These are phyloP conservation scores for Fusarium bactridioides DNA, from an alignment of 2,329 filamentous ascomycete genomes.

Conservation along the genomic window DNA sequence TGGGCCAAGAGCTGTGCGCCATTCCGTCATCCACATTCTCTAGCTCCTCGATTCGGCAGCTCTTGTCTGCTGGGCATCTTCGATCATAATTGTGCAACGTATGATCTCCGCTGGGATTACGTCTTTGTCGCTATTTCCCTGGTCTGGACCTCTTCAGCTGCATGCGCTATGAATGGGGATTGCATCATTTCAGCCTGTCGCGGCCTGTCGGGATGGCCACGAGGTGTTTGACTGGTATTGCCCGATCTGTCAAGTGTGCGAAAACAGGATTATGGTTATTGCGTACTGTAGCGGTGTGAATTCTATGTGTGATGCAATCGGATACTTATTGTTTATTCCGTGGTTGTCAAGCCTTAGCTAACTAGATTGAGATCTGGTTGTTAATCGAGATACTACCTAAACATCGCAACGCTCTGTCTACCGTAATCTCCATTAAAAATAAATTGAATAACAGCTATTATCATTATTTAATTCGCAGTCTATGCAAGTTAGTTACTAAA, in stretches of 20 bases:
- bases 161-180: neutral
- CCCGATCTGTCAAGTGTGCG: neutral
- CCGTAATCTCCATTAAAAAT: too few species aligned
- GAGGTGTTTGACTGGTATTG: neutral
- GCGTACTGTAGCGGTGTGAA: neutral
- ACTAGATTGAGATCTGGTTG: too few species aligned
- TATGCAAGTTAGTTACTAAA: neutral
- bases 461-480: neutral
- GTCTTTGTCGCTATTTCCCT: neutral
- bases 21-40: slow-evolving; percentile 23
- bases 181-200: slow-evolving; percentile 23
- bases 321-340: too few species aligned
- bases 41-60: too few species aligned
- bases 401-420: too few species aligned
- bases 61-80: neutral
- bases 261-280: slow-evolving; percentile 18
- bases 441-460: too few species aligned
- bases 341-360: neutral
- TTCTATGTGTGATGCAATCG: too few species aligned
- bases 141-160: neutral
- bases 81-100: neutral
- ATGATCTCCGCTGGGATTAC: slow-evolving; percentile 9
- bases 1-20: slow-evolving; percentile 14
- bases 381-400: too few species aligned
- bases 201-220: neutral